phyloP scores from a whole-genome alignment of 768 basidiomycete genomes.

The Psilocybe cyanescens region DNA sequence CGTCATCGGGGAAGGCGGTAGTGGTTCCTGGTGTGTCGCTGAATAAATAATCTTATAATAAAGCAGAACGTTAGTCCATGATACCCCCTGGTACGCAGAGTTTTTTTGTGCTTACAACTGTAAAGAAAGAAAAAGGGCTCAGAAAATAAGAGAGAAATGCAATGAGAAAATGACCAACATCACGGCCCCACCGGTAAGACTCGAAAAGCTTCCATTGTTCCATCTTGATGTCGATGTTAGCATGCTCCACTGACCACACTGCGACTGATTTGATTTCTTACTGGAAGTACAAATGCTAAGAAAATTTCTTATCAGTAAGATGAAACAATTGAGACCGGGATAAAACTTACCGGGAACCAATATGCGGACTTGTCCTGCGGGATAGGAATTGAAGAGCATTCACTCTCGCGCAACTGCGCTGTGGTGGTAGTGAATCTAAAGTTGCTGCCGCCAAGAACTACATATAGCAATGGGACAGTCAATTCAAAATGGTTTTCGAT shows the following conservation, averaged over 20 bases:
- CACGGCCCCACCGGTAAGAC: constrained; percentile 45
- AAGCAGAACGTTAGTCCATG: not conserved
- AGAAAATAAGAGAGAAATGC: not conserved
- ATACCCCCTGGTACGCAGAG: not conserved
- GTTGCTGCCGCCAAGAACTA: constrained; percentile 58
- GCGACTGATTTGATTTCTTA: constrained; percentile 23
- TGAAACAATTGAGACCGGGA: not conserved
- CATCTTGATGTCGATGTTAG: constrained; percentile 31
- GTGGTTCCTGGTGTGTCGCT: constrained; percentile 47
- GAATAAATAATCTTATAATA: constrained; percentile 52
- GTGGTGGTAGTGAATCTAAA: constrained; percentile 48
- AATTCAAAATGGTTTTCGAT: constrained; percentile 1
- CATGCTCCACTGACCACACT: not conserved
- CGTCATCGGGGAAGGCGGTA: constrained; percentile 59
- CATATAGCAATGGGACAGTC: not conserved
- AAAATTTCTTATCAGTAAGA: constrained; percentile 9
- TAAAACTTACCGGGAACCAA: constrained; percentile 50
- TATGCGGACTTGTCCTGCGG: constrained; percentile 56
- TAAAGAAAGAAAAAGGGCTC: not conserved
- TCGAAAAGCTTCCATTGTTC: constrained; percentile 51
- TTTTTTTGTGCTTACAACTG: constrained; percentile 31
- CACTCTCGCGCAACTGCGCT: constrained; percentile 43
- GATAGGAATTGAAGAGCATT: constrained; percentile 59
- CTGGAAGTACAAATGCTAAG: constrained; percentile 56
- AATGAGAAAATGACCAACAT: constrained; percentile 34